Evolutionary conservation across 2,329 filamentous ascomycete genomes (phyloP).

Genomic region (Plenodomus biglobosus): DNA sequence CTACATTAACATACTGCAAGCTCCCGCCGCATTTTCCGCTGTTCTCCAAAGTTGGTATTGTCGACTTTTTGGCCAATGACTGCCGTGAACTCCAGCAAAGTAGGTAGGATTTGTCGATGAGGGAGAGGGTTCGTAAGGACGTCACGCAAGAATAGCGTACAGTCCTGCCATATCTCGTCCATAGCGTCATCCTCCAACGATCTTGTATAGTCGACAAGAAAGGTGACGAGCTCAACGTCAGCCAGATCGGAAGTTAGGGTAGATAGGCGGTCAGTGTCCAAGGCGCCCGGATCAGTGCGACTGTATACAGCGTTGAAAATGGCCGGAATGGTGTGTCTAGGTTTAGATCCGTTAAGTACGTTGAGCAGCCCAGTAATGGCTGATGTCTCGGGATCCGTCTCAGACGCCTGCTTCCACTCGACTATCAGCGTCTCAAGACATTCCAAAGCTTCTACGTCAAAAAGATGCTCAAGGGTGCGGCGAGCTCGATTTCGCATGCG

Average conservation of each 20-base stretch:
- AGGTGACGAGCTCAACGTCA: constrained; percentile 81
- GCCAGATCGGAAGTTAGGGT: constrained; percentile 83
- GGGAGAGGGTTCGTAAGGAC: constrained; percentile 91
- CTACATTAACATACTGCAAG: constrained; percentile 66
- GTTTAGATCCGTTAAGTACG: constrained; percentile 85
- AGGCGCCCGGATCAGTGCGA: constrained; percentile 77
- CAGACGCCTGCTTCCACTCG: constrained; percentile 67
- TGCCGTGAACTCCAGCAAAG: constrained; percentile 82
- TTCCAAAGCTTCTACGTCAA: constrained; percentile 87
- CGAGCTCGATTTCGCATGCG: constrained; percentile 88
- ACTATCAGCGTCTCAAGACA: constrained; percentile 89
- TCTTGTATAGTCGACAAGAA: constrained; percentile 84
- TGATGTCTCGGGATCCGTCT: constrained; percentile 55
- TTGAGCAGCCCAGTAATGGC: constrained; percentile 85
- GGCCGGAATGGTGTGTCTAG: constrained; percentile 87
- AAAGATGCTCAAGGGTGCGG: constrained; percentile 86
- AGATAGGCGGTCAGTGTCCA: constrained; percentile 80
- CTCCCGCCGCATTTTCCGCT: constrained; percentile 86
- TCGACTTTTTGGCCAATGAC: constrained; percentile 93
- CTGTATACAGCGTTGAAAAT: constrained; percentile 97
- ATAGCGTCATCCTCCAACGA: constrained; percentile 95
- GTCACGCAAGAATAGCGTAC: constrained; percentile 85
- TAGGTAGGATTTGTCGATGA: constrained; percentile 85
- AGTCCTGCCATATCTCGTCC: constrained; percentile 97
- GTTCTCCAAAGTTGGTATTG: constrained; percentile 96